Percentiles rank a stretch among this genome's conserved stretches.
Evolutionary conservation across 768 basidiomycete genomes (phyloP).

Genomic region (Tulasnella sp.): DNA sequence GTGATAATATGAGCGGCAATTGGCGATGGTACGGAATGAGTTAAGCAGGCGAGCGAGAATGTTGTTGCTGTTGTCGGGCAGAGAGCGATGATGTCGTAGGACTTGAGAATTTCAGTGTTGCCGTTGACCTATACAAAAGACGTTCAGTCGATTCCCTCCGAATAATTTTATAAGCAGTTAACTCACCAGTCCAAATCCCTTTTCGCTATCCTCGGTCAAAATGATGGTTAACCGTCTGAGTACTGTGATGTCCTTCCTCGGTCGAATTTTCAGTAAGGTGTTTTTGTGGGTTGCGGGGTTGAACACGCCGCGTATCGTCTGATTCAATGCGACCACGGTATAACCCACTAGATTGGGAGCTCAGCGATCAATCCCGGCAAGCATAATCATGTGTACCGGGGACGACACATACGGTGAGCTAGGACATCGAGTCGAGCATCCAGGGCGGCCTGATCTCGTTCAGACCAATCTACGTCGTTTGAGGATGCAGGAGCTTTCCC

Average conservation of each 20-base stretch:
- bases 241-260: conserved; percentile 59
- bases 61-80: conserved; percentile 66
- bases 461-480: conserved; percentile 14
- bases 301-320: conserved; percentile 65
- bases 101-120: conserved; percentile 55
- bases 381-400: background rate
- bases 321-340: conserved; percentile 71
- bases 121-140: conserved; percentile 54
- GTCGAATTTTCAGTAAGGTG: conserved; percentile 56
- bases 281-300: conserved; percentile 69
- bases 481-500: background rate
- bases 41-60: conserved; percentile 75
- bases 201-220: conserved; percentile 79
- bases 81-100: conserved; percentile 75
- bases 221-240: conserved; percentile 77
- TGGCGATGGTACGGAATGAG: conserved; percentile 68
- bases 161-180: background rate
- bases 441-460: conserved; percentile 26
- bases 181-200: conserved; percentile 74
- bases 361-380: background rate
- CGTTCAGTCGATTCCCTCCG: background rate
- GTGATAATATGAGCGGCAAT: conserved; percentile 78
- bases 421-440: conserved; percentile 21
- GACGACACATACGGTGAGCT: background rate
- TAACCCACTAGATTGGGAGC: conserved; percentile 68